Evolutionary conservation across 331 rosid genomes (phyloP).

Genomic region (Acacia concinna): DNA sequence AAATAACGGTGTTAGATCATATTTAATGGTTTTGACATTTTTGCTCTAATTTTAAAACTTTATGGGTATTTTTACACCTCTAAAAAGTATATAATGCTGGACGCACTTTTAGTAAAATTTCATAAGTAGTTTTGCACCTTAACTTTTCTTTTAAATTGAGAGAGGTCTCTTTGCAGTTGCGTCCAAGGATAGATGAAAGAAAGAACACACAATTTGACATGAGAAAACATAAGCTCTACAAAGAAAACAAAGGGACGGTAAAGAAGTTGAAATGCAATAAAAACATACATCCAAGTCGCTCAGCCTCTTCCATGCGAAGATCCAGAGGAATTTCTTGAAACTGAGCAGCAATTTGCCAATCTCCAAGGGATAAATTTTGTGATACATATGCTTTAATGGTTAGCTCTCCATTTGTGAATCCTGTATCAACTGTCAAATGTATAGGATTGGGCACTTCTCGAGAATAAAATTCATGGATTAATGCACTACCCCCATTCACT

Average conservation of each 20-base stretch:
- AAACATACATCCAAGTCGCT: conserved; percentile 83
- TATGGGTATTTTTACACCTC: too few relatives aligned
- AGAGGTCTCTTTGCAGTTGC: neutral
- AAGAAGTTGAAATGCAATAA: conserved; percentile 10
- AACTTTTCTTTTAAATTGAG: neutral
- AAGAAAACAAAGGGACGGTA: neutral
- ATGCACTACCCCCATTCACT: conserved; percentile 79
- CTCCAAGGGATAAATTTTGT: conserved; percentile 77
- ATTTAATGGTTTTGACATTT: too few relatives aligned
- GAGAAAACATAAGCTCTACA: neutral
- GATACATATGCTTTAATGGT: conserved; percentile 73
- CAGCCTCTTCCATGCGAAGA: conserved; percentile 94
- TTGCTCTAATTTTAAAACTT: too few relatives aligned
- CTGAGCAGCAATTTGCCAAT: conserved; percentile 89
- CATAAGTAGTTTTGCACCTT: too few relatives aligned
- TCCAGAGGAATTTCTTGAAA: conserved; percentile 93
- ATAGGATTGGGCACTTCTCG: conserved; percentile 84
- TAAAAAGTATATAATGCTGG: too few relatives aligned
- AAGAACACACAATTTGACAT: neutral
- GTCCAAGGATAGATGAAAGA: conserved; percentile 8
- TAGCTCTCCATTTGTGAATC: conserved; percentile 67
- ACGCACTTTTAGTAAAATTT: too few relatives aligned
- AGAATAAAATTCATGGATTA: conserved; percentile 93
- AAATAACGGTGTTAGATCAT: too few relatives aligned
- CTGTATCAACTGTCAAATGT: conserved; percentile 93